These are phyloP conservation scores for Rachicladosporium sp. DNA, from an alignment of 2,329 filamentous ascomycete genomes.

Conservation along the genomic window DNA sequence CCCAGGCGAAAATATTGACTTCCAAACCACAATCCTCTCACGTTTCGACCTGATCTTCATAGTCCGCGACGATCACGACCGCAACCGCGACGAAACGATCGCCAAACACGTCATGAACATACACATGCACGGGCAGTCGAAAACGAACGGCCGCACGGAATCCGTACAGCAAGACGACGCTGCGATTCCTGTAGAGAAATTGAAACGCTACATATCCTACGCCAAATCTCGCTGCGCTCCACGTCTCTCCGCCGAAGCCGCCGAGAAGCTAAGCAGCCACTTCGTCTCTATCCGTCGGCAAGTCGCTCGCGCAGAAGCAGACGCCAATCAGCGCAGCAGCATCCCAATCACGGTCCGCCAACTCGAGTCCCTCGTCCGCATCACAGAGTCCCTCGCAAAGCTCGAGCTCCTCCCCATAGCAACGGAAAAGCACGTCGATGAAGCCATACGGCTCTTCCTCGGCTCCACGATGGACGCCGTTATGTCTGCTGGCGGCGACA, in stretches of 20 bases:
- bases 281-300: constrained; percentile 94
- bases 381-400: constrained; percentile 91
- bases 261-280: constrained; percentile 91
- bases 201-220: constrained; percentile 94
- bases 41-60: constrained; percentile 99
- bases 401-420: constrained; percentile 75
- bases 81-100: constrained; percentile 80
- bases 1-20: constrained; percentile 96
- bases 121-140: constrained; percentile 78
- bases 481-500: constrained; percentile 31
- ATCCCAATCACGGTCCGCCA: constrained; percentile 98
- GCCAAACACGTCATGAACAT: constrained; percentile 96
- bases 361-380: constrained; percentile 91
- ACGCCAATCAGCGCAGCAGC: constrained; percentile 78
- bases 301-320: constrained; percentile 80
- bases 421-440: constrained; percentile 84
- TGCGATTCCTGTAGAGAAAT: constrained; percentile 88
- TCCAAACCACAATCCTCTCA: constrained; percentile 94
- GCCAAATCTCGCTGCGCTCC: constrained; percentile 94
- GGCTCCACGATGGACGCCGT: constrained; percentile 97
- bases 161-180: constrained; percentile 50
- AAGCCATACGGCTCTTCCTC: constrained; percentile 92
- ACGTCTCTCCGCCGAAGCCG: constrained; percentile 75
- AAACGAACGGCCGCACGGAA: constrained; percentile 55
- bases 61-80: constrained; percentile 86